phyloP scores from a whole-genome alignment of 768 basidiomycete genomes.

The Tubosaeta sp. region DNA sequence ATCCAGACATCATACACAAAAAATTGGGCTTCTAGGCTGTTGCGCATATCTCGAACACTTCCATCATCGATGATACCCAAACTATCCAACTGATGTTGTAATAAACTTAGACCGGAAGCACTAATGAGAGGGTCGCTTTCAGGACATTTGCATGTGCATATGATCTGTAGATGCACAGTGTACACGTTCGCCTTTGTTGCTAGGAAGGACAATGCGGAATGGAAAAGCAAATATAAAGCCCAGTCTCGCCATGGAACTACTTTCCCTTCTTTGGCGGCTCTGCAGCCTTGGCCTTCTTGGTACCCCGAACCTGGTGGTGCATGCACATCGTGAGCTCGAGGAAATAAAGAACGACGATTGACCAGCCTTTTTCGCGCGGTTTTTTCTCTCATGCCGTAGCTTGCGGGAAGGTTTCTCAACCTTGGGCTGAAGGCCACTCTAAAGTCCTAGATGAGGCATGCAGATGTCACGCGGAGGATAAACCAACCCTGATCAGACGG shows the following conservation, averaged over 20 bases:
- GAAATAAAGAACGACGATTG: background rate
- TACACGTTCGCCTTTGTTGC: conserved; percentile 37
- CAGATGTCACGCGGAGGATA: background rate
- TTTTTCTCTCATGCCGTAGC: conserved; percentile 99
- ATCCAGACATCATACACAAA: conserved; percentile 97
- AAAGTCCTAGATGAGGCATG: conserved; percentile 2
- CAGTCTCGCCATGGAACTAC: conserved; percentile 41
- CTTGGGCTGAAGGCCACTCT: conserved; percentile 72
- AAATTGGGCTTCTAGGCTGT: conserved; percentile 71
- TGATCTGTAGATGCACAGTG: conserved; percentile 24
- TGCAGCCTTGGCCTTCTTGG: conserved; percentile 90
- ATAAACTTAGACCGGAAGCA: conserved; percentile 26
- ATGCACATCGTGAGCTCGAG: conserved; percentile 13
- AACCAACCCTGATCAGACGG: conserved; percentile 86
- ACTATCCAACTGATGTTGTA: conserved; percentile 30
- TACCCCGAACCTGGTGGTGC: conserved; percentile 81
- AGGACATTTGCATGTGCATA: conserved; percentile 24
- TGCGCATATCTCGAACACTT: conserved; percentile 10
- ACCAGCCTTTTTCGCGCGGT: conserved; percentile 96
- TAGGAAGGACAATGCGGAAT: conserved; percentile 28
- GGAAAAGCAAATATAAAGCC: conserved; percentile 13
- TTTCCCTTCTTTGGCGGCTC: conserved; percentile 92
- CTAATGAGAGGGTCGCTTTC: conserved; percentile 19
- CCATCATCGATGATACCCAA: conserved; percentile 29
- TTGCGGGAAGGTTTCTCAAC: conserved; percentile 91